phyloP scores from a whole-genome alignment of 2,329 filamentous ascomycete species.

The Paraphaeosphaeria sporulosa region DNA sequence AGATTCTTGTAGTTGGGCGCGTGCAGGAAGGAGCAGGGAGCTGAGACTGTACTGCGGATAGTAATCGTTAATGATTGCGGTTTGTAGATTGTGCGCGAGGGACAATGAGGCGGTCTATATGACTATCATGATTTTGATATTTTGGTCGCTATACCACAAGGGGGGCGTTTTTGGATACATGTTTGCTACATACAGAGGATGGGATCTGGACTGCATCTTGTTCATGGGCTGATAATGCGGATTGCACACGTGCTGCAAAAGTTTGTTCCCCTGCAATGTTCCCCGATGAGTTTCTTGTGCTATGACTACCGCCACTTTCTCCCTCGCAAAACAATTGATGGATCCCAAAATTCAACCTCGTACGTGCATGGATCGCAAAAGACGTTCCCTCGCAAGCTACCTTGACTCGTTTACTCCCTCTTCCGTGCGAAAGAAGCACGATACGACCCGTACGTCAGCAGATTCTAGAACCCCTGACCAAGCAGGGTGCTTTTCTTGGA shows the following conservation, averaged over 20 bases:
- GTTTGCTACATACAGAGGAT: neutral
- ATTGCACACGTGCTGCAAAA: neutral
- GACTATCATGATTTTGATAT: constrained; percentile 6
- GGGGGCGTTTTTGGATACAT: neutral
- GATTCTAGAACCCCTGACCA: neutral
- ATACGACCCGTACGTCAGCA: neutral
- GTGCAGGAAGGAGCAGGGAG: neutral
- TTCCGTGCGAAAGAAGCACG: neutral
- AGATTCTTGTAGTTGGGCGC: constrained; percentile 2
- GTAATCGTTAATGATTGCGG: constrained; percentile 10
- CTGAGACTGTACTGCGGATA: neutral
- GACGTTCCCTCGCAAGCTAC: neutral
- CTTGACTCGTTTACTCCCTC: too few relatives aligned
- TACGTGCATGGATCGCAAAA: neutral
- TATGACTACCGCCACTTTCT: too few relatives aligned
- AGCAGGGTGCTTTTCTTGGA: neutral
- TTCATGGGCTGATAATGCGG: neutral
- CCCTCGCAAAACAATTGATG: too few relatives aligned
- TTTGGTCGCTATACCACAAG: neutral
- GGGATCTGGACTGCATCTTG: neutral
- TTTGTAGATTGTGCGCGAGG: neutral
- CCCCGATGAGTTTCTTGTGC: neutral
- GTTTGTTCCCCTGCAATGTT: neutral
- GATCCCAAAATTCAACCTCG: too few relatives aligned
- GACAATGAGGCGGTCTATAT: neutral